Conservation (phyloP, 1,284 basidiomycete species). For the Termitomyces sp. region DNA sequence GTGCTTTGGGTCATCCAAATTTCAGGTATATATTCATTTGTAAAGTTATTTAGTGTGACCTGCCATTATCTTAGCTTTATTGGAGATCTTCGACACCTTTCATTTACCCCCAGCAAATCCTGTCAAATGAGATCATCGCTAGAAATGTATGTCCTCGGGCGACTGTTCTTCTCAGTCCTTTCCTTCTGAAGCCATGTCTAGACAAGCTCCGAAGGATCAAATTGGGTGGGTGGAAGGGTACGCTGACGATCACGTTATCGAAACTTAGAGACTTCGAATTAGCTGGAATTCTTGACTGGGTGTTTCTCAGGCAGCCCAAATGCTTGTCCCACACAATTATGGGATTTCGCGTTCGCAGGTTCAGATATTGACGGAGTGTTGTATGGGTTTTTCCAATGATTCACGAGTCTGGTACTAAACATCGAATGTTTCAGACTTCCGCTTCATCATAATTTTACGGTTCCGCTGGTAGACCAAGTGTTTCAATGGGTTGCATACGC, state of each 20-base stretch:
- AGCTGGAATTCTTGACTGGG: slow-evolving; percentile 50
- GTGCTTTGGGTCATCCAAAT: slow-evolving; percentile 40
- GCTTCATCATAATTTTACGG: slow-evolving; percentile 40
- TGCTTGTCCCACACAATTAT: slow-evolving; percentile 40
- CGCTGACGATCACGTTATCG: not conserved
- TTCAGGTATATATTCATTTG: slow-evolving; percentile 37
- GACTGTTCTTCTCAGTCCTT: not conserved
- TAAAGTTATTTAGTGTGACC: not conserved
- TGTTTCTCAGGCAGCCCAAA: slow-evolving; percentile 43
- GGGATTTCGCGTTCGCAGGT: slow-evolving; percentile 56
- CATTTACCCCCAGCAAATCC: slow-evolving; percentile 39
- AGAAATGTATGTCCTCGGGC: not conserved
- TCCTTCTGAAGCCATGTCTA: not conserved
- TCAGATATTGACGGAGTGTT: slow-evolving; percentile 44
- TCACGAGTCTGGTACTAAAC: not conserved
- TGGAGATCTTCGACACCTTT: slow-evolving; percentile 38
- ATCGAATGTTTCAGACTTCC: slow-evolving; percentile 24
- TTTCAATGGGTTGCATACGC: slow-evolving; percentile 43
- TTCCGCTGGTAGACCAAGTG: slow-evolving; percentile 46
- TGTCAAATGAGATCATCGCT: slow-evolving; percentile 41
- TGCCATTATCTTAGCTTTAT: slow-evolving; percentile 36
- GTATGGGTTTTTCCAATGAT: slow-evolving; percentile 23
- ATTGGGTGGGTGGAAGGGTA: not conserved
- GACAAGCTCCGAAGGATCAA: slow-evolving; percentile 4
- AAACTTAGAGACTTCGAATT: slow-evolving; percentile 12